A percentile compares a stretch with the other conserved stretches of the same genome.
phyloP scores from a whole-genome alignment of 2,329 filamentous ascomycete species.

The Phialophora expanda region DNA sequence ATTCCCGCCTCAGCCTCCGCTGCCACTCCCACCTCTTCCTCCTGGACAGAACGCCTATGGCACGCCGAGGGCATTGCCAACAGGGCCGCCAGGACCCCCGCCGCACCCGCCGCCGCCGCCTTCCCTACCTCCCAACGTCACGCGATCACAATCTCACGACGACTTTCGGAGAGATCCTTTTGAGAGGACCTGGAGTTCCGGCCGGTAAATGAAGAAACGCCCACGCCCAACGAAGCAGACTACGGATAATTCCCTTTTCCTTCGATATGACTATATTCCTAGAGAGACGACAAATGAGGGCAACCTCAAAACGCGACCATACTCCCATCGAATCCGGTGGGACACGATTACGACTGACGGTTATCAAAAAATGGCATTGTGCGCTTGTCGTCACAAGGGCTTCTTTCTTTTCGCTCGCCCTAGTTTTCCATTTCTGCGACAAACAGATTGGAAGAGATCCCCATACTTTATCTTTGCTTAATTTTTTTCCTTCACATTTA shows the following conservation, averaged over 20 bases:
- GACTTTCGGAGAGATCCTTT: conserved; percentile 36
- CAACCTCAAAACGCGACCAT: conserved; percentile 34
- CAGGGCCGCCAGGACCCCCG: conserved; percentile 25
- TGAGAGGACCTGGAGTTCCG: conserved; percentile 30
- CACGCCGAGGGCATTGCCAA: conserved; percentile 28
- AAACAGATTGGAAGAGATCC: conserved; percentile 16
- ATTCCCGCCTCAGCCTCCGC: conserved; percentile 27
- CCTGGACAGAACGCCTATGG: conserved; percentile 26
- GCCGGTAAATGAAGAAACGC: conserved; percentile 19
- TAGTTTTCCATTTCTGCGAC: conserved; percentile 16
- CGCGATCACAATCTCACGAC: conserved; percentile 36
- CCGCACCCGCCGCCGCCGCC: conserved; percentile 6
- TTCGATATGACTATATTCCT: conserved; percentile 34
- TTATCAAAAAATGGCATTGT: conserved; percentile 27
- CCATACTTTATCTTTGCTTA: conserved; percentile 19
- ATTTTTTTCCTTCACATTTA: conserved; percentile 10
- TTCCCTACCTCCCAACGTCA: conserved; percentile 18
- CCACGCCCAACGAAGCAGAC: not conserved
- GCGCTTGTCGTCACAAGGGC: conserved; percentile 32
- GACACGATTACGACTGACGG: conserved; percentile 33
- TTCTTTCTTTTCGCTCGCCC: conserved; percentile 6
- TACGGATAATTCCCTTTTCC: conserved; percentile 13
- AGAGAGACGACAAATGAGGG: conserved; percentile 36
- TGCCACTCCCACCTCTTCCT: conserved; percentile 29
- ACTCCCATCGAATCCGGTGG: conserved; percentile 19